Percentiles rank a stretch among this genome's conserved stretches.
Conservation (phyloP, 768 basidiomycete species). For the Lentinus tigrinus region DNA sequence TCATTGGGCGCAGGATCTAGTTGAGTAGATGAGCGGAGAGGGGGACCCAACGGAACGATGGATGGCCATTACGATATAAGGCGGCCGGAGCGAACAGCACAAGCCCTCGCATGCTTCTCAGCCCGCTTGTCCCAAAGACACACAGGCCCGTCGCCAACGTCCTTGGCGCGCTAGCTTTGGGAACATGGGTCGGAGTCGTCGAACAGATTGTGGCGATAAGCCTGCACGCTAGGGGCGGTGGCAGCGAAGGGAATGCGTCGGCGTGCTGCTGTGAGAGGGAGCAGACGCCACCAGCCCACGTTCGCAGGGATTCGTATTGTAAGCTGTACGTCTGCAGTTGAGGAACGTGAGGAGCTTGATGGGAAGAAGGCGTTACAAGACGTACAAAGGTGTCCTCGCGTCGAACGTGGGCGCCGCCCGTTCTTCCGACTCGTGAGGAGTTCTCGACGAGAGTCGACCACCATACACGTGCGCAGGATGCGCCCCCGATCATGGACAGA, state of each 20-base stretch:
- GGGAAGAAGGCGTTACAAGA: neutral
- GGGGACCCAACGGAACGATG: neutral
- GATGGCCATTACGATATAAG: slow-evolving; percentile 8
- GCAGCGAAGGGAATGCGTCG: neutral
- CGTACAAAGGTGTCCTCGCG: neutral
- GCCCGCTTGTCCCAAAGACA: slow-evolving; percentile 9
- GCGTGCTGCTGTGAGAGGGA: neutral
- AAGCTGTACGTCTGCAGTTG: neutral
- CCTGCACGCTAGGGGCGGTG: neutral
- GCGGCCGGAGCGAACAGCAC: neutral
- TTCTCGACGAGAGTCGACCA: neutral
- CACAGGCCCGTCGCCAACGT: neutral
- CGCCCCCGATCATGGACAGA: neutral
- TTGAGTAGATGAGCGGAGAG: neutral
- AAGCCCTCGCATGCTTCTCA: neutral
- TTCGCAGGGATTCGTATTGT: neutral
- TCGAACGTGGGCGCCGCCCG: neutral
- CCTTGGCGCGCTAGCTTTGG: neutral
- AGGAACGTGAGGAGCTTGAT: neutral
- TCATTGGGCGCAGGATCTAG: neutral
- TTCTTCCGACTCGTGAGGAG: neutral
- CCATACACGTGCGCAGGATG: neutral
- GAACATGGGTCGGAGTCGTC: slow-evolving; percentile 15
- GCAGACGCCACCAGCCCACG: neutral
- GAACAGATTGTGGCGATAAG: slow-evolving; percentile 7